Conservation (phyloP, 768 basidiomycete genomes). For the Lentinula sp. region DNA sequence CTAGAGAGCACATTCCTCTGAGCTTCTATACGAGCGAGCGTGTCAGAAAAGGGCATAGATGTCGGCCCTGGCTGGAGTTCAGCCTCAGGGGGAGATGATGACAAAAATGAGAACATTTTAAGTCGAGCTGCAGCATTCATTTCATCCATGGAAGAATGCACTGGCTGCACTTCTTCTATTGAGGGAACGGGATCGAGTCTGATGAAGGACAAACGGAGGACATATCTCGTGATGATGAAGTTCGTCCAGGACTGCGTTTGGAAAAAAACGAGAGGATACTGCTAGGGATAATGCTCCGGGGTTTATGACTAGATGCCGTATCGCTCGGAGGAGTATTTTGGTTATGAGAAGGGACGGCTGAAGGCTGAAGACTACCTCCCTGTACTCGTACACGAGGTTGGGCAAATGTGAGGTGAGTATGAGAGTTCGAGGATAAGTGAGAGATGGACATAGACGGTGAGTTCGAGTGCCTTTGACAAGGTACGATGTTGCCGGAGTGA, state of each 20-base stretch:
- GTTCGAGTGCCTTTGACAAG: conserved; percentile 42
- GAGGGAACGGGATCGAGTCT: neutral
- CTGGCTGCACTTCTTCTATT: neutral
- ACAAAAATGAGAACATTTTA: neutral
- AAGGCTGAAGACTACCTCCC: neutral
- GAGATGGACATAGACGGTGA: conserved; percentile 48
- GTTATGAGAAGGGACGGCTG: conserved; percentile 22
- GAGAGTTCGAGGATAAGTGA: conserved; percentile 57
- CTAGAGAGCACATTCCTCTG: conserved; percentile 35
- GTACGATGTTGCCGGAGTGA: conserved; percentile 35
- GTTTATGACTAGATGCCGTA: conserved; percentile 11
- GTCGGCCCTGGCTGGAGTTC: neutral
- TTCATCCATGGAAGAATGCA: neutral
- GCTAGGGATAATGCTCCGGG: conserved; percentile 25
- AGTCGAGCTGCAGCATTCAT: neutral
- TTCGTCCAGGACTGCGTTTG: conserved; percentile 14
- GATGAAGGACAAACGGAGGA: neutral
- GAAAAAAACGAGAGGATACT: conserved; percentile 38
- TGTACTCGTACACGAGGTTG: conserved; percentile 3
- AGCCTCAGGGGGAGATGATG: neutral
- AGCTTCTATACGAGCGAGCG: conserved; percentile 35
- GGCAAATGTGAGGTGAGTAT: conserved; percentile 37
- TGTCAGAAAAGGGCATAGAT: conserved; percentile 28
- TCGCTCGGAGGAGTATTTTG: conserved; percentile 1
- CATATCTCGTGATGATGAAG: neutral